phyloP scores from a whole-genome alignment of 2,329 filamentous ascomycete genomes.

The Emergomyces pasteurianus region DNA sequence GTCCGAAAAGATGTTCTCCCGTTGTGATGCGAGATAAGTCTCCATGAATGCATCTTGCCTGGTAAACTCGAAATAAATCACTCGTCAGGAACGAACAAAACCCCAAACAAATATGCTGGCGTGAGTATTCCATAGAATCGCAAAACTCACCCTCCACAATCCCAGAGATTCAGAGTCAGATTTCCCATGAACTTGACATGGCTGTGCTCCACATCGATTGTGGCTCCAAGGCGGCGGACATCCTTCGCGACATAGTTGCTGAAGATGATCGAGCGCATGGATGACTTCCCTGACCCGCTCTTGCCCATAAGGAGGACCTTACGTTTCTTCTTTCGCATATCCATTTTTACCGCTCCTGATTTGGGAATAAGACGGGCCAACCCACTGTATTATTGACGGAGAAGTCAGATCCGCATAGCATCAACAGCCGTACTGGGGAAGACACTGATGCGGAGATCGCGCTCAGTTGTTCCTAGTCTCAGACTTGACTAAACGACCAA shows the following conservation, averaged over 20 bases:
- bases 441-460: background rate
- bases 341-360: slow-evolving; percentile 24
- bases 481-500: background rate
- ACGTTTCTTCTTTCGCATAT: slow-evolving; percentile 57
- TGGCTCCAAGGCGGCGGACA: slow-evolving; percentile 81
- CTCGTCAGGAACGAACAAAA: background rate
- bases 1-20: slow-evolving; percentile 90
- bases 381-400: background rate
- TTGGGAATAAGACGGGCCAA: background rate
- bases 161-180: slow-evolving; percentile 93
- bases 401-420: background rate
- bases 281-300: slow-evolving; percentile 93
- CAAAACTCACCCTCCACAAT: slow-evolving; percentile 67
- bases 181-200: slow-evolving; percentile 99
- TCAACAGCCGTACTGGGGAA: background rate
- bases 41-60: slow-evolving; percentile 98
- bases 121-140: background rate
- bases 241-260: slow-evolving; percentile 98
- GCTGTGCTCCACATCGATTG: slow-evolving; percentile 95
- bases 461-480: background rate
- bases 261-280: slow-evolving; percentile 97
- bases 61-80: slow-evolving; percentile 4
- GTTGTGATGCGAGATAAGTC: slow-evolving; percentile 91
- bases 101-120: background rate
- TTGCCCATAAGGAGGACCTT: slow-evolving; percentile 89